These are phyloP conservation scores for Daedalea quercina DNA, from an alignment of 768 basidiomycete genomes.

Conservation along the genomic window DNA sequence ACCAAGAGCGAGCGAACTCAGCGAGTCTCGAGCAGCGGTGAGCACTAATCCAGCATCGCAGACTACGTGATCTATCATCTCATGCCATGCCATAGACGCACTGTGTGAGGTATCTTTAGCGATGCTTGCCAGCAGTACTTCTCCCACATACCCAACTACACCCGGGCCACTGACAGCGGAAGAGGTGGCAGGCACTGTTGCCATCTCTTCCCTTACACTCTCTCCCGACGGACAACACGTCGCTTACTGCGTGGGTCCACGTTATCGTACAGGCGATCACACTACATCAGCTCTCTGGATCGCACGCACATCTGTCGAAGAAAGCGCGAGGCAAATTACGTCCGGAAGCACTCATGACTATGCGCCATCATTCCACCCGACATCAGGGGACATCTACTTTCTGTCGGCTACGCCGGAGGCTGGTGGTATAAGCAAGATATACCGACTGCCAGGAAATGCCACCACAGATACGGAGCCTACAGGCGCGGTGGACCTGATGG, in stretches of 20 bases:
- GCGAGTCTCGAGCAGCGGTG: no score
- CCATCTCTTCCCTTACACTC: neutral
- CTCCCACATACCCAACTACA: neutral
- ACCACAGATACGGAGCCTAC: neutral
- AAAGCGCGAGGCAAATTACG: neutral
- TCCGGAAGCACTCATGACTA: neutral
- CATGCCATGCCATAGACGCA: no score
- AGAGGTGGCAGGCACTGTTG: neutral
- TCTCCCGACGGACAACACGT: neutral
- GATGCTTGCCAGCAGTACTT: neutral
- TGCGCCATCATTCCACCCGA: neutral
- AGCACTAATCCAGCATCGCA: no score
- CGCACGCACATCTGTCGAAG: neutral
- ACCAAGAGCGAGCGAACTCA: no score
- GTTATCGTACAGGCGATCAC: conserved; percentile 1
- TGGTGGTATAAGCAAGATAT: neutral
- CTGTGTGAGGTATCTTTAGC: no score
- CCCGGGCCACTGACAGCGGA: neutral
- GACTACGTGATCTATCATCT: no score
- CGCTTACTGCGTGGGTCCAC: neutral
- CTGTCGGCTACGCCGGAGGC: neutral
- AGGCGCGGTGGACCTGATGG: neutral
- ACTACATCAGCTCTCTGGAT: conserved; percentile 1
- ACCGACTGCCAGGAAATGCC: neutral
- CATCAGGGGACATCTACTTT: conserved; percentile 1